These are phyloP conservation scores for Ustilago tritici DNA, from an alignment of 1,284 basidiomycete species.

Conservation along the genomic window DNA sequence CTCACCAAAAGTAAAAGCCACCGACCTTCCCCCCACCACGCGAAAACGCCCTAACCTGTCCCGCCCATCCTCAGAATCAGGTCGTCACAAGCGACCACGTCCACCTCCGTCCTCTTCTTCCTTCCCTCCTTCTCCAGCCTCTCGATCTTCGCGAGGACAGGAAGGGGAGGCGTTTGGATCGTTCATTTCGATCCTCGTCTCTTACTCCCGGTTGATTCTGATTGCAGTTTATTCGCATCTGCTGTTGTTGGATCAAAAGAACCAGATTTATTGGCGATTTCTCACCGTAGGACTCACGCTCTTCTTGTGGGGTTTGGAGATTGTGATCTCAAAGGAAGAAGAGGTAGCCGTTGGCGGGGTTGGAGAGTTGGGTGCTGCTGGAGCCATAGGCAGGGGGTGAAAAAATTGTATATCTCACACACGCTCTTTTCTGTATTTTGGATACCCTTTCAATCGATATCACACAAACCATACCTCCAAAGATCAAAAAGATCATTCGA, in stretches of 20 bases:
- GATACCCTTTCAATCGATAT: neutral
- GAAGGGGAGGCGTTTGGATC: constrained; percentile 28
- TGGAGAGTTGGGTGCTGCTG: constrained; percentile 34
- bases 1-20: neutral
- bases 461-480: too few relatives aligned
- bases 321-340: constrained; percentile 58
- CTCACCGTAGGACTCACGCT: constrained; percentile 66
- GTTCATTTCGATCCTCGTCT: constrained; percentile 57
- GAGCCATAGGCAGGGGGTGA: constrained; percentile 6
- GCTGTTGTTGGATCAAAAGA: constrained; percentile 65
- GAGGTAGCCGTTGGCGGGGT: constrained; percentile 39
- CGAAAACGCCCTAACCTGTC: constrained; percentile 38
- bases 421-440: constrained; percentile 4
- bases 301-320: constrained; percentile 63
- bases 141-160: neutral
- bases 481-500: too few relatives aligned
- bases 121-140: neutral
- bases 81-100: constrained; percentile 38
- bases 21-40: neutral
- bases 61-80: constrained; percentile 29
- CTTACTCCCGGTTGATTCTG: constrained; percentile 64
- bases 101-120: constrained; percentile 11
- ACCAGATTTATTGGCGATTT: constrained; percentile 68
- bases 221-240: constrained; percentile 68
- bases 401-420: neutral